phyloP scores from a whole-genome alignment of 208 protist genomes.

The Crithidia sp. region DNA sequence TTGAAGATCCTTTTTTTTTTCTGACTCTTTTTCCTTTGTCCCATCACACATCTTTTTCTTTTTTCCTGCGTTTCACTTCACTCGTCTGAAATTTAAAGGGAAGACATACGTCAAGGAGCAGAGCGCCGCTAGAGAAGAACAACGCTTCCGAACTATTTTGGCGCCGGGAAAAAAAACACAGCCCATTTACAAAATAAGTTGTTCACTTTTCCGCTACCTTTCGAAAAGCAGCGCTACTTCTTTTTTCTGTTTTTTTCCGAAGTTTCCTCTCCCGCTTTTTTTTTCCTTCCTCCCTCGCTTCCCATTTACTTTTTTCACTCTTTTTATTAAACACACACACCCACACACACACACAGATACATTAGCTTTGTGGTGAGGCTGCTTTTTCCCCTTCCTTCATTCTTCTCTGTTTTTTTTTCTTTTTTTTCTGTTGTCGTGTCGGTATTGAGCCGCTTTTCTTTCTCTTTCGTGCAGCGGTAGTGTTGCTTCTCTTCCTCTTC shows the following conservation, averaged over 20 bases:
- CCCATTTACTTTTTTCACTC: neutral
- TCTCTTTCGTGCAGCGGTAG: too few relatives aligned
- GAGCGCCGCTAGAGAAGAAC: too few relatives aligned
- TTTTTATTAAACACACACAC: too few relatives aligned
- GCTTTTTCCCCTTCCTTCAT: neutral
- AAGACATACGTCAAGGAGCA: too few relatives aligned
- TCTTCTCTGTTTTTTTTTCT: neutral
- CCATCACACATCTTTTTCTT: conserved; percentile 14
- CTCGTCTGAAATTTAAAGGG: too few relatives aligned
- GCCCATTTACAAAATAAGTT: too few relatives aligned
- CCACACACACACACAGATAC: too few relatives aligned
- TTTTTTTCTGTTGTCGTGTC: neutral
- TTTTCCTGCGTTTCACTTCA: neutral
- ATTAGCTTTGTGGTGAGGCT: neutral
- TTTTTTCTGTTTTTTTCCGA: neutral
- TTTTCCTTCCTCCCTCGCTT: neutral
- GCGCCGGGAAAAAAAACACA: too few relatives aligned
- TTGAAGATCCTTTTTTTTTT: conserved; percentile 18
- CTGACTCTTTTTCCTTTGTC: neutral
- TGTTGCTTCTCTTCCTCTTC: too few relatives aligned
- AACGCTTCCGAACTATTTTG: too few relatives aligned
- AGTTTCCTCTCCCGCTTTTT: conserved; percentile 1
- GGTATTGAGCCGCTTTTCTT: too few relatives aligned
- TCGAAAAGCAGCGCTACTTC: neutral
- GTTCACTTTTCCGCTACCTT: too few relatives aligned